Percentiles rank a stretch among this genome's conserved stretches.
Conservation (phyloP, 257 asterid species). For the Rubia yunnanensis region DNA sequence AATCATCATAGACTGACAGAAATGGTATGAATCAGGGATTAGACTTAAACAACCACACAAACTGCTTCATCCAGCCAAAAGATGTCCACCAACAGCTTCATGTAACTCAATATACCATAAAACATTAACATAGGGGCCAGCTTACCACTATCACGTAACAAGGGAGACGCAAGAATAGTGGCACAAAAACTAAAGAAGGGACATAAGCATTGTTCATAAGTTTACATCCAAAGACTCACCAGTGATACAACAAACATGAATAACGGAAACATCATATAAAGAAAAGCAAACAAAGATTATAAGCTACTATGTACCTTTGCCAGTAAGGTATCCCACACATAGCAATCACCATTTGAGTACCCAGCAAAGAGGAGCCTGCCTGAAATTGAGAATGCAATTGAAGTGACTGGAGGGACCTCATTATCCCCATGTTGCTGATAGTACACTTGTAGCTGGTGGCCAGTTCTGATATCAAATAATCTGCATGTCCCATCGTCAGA, state of each 20-base stretch:
- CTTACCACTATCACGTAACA: neutral
- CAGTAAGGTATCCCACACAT: slow-evolving; percentile 90
- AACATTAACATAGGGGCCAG: too few species aligned
- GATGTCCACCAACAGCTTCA: neutral
- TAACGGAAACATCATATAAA: slow-evolving; percentile 1
- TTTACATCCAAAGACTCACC: neutral
- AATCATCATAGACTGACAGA: neutral
- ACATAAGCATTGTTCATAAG: neutral
- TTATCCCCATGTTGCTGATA: slow-evolving; percentile 57
- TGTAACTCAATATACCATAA: neutral
- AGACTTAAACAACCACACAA: neutral
- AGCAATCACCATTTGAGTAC: slow-evolving; percentile 77
- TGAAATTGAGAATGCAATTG: slow-evolving; percentile 86
- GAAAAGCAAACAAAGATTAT: slow-evolving; percentile 12
- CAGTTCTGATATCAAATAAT: slow-evolving; percentile 89
- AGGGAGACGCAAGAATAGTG: neutral
- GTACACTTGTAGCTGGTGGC: slow-evolving; percentile 95
- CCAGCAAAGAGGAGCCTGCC: slow-evolving; percentile 96
- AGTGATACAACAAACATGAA: neutral
- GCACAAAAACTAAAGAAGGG: neutral
- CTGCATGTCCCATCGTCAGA: slow-evolving; percentile 93
- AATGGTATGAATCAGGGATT: neutral
- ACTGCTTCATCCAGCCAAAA: neutral
- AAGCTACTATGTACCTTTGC: slow-evolving; percentile 51
- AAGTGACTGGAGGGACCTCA: slow-evolving; percentile 62